Evolutionary conservation across 148 eudicot species (phyloP), one percentile per base, ranked within the genome.

Genomic region (Dianthus caryophyllus): DNA sequence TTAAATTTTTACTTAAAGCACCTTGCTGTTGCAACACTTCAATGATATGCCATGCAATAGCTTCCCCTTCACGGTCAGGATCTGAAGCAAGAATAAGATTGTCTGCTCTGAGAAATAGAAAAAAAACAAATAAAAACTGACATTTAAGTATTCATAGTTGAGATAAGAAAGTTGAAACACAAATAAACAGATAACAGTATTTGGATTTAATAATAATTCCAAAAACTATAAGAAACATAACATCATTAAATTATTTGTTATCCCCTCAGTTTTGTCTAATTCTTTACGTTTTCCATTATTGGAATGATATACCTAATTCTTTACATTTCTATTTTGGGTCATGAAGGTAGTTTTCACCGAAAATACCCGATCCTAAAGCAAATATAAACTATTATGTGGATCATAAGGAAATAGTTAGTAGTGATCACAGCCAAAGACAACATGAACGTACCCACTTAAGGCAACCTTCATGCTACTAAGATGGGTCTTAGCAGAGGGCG

Each of bases 41-140:
- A 67, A 90, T 73, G 44, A 90, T 88, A 78, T 94, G 98, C 98
- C 98, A 94, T 56, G 98, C 97, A 74, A 94, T 94, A 26, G 98
- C 97, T 78, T 94, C 98, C 43, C 98, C 97, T 78, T 94, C 98
- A 30, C 98, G 96, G 76, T 94, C 98, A 77, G 98, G 98, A 78
- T 94, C 97, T 58, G 98, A 90, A 77, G 98, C 98, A 73, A 94
- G 96, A 75, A 94, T 86, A 70, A 94, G 92, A 84, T 90, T 86
- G 74, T 90, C 73, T 78, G 97, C 96, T 76, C 98, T 94, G 92
- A 75, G 65, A 66, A 74, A 72, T 44, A 78, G 82, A 66, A 48
- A 65, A 57, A 78, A 72, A 65, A 71, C 72, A 33, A 84, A 77
- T 62, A 71, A 73, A 44, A 41, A 41, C 64, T 61, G 9, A 50